Conservation (phyloP, 805 yeast genomes). For the Scheffersomyces amazonensis region DNA sequence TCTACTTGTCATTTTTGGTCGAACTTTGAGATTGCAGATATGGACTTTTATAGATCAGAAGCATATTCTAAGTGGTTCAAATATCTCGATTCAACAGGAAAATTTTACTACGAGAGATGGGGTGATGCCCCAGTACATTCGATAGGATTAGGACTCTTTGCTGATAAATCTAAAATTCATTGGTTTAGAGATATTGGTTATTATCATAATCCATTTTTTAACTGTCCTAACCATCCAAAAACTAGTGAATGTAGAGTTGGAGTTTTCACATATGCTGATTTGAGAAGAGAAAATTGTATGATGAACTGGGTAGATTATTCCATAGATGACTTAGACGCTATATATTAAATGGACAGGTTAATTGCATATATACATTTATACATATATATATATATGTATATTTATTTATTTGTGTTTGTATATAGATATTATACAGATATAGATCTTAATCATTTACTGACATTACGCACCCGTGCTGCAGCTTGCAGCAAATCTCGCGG, state of each 20-base stretch:
- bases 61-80: conserved; percentile 66
- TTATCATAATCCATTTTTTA: conserved; percentile 67
- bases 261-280: conserved; percentile 45
- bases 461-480: no score
- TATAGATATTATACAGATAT: no score
- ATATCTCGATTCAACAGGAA: conserved; percentile 65
- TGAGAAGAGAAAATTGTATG: conserved; percentile 71
- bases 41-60: conserved; percentile 74
- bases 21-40: conserved; percentile 79
- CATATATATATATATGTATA: no score
- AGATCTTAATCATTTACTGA: no score
- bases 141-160: conserved; percentile 68
- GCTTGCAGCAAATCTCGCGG: no score
- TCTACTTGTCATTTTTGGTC: conserved; percentile 87
- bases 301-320: conserved; percentile 62
- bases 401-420: no score
- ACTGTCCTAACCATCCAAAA: conserved; percentile 60
- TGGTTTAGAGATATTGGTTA: conserved; percentile 90
- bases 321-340: conserved; percentile 17
- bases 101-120: conserved; percentile 89
- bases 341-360: conserved; percentile 7
- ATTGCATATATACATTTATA: no score
- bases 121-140: conserved; percentile 93
- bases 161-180: conserved; percentile 65
- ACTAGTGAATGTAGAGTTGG: conserved; percentile 54